Evolutionary conservation across 805 yeast genomes (phyloP).

Genomic region (Citeromyces matritensis): DNA sequence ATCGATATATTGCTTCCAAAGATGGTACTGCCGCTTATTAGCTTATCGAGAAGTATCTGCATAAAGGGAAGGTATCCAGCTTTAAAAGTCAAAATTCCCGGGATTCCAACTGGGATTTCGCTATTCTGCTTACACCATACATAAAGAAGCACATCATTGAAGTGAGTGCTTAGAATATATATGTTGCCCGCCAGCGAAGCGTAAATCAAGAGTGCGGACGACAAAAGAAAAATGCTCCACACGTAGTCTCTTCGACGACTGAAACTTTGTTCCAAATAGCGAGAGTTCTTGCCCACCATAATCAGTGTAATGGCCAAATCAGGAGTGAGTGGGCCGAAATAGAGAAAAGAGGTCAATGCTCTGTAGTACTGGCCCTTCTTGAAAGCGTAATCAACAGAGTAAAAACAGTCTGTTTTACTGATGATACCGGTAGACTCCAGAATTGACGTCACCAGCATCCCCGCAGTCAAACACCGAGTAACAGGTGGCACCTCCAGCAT

Average conservation of each 20-base stretch:
- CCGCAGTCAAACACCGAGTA: constrained; percentile 20
- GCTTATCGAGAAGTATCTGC: too few relatives aligned
- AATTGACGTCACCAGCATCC: constrained; percentile 16
- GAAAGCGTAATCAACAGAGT: constrained; percentile 21
- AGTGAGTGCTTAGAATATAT: constrained; percentile 19
- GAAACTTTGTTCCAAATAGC: constrained; percentile 20
- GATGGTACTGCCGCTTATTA: too few relatives aligned
- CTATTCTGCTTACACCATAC: constrained; percentile 33
- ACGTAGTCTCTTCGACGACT: constrained; percentile 17
- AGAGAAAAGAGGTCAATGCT: constrained; percentile 19
- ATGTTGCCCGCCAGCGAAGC: constrained; percentile 13
- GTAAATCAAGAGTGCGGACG: constrained; percentile 14
- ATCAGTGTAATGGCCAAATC: constrained; percentile 17
- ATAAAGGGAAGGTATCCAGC: constrained; percentile 30
- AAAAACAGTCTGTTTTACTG: constrained; percentile 14
- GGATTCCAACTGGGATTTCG: constrained; percentile 18
- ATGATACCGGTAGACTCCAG: constrained; percentile 17
- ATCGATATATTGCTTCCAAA: too few relatives aligned
- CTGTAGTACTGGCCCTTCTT: constrained; percentile 20
- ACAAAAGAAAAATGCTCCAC: constrained; percentile 19
- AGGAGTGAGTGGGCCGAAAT: constrained; percentile 22
- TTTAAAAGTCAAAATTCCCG: constrained; percentile 23
- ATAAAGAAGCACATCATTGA: constrained; percentile 22
- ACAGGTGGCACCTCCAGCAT: constrained; percentile 28
- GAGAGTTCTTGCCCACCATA: constrained; percentile 20